Conservation (phyloP, 768 basidiomycete species). For the Clathrus columnatus region DNA sequence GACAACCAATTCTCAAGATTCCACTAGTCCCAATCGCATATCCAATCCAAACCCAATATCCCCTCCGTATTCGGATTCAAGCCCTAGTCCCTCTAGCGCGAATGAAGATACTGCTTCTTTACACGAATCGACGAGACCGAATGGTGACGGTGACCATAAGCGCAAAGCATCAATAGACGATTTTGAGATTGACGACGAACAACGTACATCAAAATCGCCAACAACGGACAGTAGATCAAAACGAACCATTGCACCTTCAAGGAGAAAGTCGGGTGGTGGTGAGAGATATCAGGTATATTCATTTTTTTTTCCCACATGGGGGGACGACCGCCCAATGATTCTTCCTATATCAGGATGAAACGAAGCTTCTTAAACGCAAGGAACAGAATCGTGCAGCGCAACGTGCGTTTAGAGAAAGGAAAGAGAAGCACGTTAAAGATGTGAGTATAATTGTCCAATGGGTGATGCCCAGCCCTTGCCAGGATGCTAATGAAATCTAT, state of each 20-base stretch:
- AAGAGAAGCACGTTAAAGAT: slow-evolving; percentile 96
- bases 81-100: slow-evolving; percentile 61
- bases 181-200: slow-evolving; percentile 49
- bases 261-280: slow-evolving; percentile 34
- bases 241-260: slow-evolving; percentile 18
- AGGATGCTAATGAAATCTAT: not conserved
- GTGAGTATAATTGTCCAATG: slow-evolving; percentile 40
- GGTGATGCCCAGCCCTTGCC: slow-evolving; percentile 2
- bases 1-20: slow-evolving; percentile 48
- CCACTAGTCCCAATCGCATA: slow-evolving; percentile 31
- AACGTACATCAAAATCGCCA: slow-evolving; percentile 52
- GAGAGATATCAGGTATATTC: slow-evolving; percentile 24
- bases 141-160: slow-evolving; percentile 50
- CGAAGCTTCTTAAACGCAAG: slow-evolving; percentile 77
- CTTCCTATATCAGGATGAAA: slow-evolving; percentile 46
- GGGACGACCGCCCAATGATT: not conserved
- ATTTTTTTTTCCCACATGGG: not conserved
- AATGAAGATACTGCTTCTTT: slow-evolving; percentile 22
- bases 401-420: slow-evolving; percentile 92
- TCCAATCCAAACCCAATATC: slow-evolving; percentile 45
- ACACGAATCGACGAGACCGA: slow-evolving; percentile 9
- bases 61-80: slow-evolving; percentile 59
- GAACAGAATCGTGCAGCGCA: slow-evolving; percentile 97
- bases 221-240: slow-evolving; percentile 34
- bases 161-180: slow-evolving; percentile 54